Conservation (phyloP, 176 grass and related monocot genomes). For the Luzula sylvatica region DNA sequence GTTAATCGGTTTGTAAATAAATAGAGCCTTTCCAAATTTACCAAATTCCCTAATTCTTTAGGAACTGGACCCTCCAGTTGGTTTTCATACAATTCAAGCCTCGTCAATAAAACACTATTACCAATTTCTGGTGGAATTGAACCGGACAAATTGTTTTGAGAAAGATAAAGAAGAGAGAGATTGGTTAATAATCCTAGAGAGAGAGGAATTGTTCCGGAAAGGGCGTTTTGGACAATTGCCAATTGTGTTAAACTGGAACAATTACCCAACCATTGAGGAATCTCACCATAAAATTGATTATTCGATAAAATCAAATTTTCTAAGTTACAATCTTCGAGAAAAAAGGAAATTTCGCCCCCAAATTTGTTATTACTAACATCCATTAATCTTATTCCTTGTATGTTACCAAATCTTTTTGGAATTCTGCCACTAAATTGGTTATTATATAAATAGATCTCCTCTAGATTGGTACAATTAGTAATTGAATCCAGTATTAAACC, state of each 20-base stretch:
- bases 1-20: conserved; percentile 31
- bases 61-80: conserved; percentile 42
- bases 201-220: conserved; percentile 48
- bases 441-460: conserved; percentile 30
- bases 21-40: conserved; percentile 24
- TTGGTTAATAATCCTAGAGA: conserved; percentile 41
- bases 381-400: conserved; percentile 31
- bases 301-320: conserved; percentile 36
- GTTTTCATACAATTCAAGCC: conserved; percentile 42
- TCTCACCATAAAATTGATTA: conserved; percentile 40
- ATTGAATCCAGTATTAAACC: conserved; percentile 53
- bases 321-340: conserved; percentile 37
- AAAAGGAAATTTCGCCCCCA: conserved; percentile 42
- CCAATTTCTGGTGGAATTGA: conserved; percentile 50
- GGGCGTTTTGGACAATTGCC: conserved; percentile 29
- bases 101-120: conserved; percentile 19
- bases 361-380: conserved; percentile 39
- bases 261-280: conserved; percentile 41
- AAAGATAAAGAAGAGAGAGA: conserved; percentile 43
- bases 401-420: conserved; percentile 30
- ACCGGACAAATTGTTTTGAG: conserved; percentile 58
- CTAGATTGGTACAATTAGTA: conserved; percentile 50
- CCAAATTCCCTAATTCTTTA: conserved; percentile 33
- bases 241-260: conserved; percentile 36
- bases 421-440: conserved; percentile 60